Percentiles rank a stretch among this genome's conserved stretches.
Evolutionary conservation across 441 rosid genomes (phyloP).

Genomic region (Populus hybrid): DNA sequence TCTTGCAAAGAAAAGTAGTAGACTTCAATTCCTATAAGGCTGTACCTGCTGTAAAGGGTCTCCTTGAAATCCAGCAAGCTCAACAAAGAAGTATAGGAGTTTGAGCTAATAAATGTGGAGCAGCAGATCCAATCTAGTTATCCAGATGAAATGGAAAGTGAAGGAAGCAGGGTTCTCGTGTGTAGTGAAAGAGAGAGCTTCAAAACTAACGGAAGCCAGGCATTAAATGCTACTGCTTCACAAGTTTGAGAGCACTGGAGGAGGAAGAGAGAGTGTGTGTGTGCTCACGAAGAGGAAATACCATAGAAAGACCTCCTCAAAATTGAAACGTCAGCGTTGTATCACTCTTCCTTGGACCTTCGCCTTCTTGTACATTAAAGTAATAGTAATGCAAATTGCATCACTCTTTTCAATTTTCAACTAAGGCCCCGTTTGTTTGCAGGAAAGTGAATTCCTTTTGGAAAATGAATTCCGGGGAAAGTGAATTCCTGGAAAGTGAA

Average conservation of each 20-base stretch:
- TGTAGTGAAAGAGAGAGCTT: slow-evolving; percentile 8
- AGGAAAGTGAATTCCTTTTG: no score
- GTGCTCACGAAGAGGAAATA: background rate
- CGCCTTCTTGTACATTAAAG: background rate
- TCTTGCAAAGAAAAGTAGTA: background rate
- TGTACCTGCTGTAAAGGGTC: background rate
- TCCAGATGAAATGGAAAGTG: slow-evolving; percentile 9
- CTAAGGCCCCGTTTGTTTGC: no score
- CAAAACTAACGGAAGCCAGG: background rate
- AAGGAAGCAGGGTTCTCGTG: slow-evolving; percentile 25
- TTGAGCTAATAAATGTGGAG: background rate
- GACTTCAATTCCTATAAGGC: background rate
- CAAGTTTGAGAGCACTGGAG: background rate
- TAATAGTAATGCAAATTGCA: no score
- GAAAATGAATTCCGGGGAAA: no score
- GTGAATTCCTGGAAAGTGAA: no score
- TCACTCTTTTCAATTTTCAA: no score
- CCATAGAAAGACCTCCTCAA: background rate
- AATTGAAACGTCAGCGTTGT: background rate
- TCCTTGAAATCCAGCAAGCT: background rate
- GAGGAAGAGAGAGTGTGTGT: background rate
- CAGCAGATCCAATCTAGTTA: background rate
- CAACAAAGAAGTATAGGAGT: background rate
- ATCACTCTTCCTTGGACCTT: background rate
- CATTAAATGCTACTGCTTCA: background rate